Base-by-base conservation (phyloP, 176 grass and related monocot species). In the Carex kokanica region DNA sequence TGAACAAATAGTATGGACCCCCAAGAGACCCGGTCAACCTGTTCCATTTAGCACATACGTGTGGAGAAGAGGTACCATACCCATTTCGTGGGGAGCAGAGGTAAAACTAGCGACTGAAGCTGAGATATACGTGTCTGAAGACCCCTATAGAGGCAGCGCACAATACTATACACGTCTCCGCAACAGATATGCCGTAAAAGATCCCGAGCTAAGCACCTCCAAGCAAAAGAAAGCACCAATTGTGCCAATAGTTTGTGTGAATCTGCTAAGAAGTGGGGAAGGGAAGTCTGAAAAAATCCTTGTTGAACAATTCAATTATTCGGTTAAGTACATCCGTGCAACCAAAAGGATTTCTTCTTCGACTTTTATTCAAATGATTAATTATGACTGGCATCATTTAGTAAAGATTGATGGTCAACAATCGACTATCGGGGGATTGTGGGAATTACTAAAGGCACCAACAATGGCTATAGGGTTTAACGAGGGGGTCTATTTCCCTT, bases 61-160 rank as follows among this genome's bases (percentile, higher is more conserved):
- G 43, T 99, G 96, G 96, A 80, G 93, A 31, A 92, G 96, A 65
- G 96, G 96, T 74, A 99, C 96, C 77, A 99, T 99, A 86, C 96
- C 96, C 15, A 95, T 99, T 63, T 93, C 89, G 85, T 99, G 96
- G 96, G 96, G 96, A 57, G 96, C 96, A 73, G 96, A 99, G 84
- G 86, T 99, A 64, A 99, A 99, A 70, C 69, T 94, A 38, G 82
- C 87, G 12, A 83, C 90, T 52, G 96, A 99, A 85, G 96, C 96
- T 64, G 93, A 99, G 86, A 99, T 99, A 85, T 99, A 89, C 87
- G 88, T 99, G 82, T 92, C 96, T 59, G 74, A 86, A 83, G 89
- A 99, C 84, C 96, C 96, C 86, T 99, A 95, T 84, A 91, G 88
- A 51, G 96, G 96, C 71, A 90, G 89, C 81, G 83, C 90, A 72